Evolutionary conservation across 2,329 filamentous ascomycete species (phyloP).

Genomic region (Didymella pomorum): DNA sequence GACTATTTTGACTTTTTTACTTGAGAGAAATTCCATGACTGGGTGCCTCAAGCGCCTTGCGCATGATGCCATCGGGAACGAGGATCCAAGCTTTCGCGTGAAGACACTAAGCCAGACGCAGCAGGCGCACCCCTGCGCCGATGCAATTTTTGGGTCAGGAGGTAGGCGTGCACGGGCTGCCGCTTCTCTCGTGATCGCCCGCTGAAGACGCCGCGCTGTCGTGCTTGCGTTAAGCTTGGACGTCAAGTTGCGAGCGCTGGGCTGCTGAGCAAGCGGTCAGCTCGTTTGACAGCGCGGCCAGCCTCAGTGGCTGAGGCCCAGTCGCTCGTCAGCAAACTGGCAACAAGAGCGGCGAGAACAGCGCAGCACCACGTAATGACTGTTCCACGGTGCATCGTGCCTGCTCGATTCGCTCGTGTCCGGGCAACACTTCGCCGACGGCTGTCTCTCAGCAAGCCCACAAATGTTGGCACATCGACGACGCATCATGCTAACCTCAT

Average conservation of each 20-base stretch:
- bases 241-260: conserved; percentile 22
- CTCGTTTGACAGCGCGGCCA: not conserved
- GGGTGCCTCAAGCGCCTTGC: conserved; percentile 30
- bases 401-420: conserved; percentile 2
- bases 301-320: not conserved
- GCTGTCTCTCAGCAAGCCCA: conserved; percentile 18
- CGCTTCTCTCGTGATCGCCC: conserved; percentile 42
- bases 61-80: conserved; percentile 42
- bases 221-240: conserved; percentile 19
- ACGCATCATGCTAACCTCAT: conserved; percentile 26
- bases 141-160: conserved; percentile 46
- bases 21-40: conserved; percentile 46
- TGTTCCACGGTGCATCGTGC: conserved; percentile 8
- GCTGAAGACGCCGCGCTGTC: conserved; percentile 17
- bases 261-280: not conserved
- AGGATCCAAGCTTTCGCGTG: conserved; percentile 37
- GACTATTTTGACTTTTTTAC: conserved; percentile 32
- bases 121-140: conserved; percentile 31
- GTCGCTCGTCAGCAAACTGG: not conserved
- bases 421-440: conserved; percentile 27
- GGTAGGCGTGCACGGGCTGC: conserved; percentile 41
- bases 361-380: conserved; percentile 12
- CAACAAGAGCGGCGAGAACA: conserved; percentile 1
- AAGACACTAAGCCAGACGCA: conserved; percentile 30
- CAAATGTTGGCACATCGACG: conserved; percentile 7